Evolutionary conservation across 176 grass and related monocot genomes (phyloP).

Genomic region (Bothriochloa decipiens): DNA sequence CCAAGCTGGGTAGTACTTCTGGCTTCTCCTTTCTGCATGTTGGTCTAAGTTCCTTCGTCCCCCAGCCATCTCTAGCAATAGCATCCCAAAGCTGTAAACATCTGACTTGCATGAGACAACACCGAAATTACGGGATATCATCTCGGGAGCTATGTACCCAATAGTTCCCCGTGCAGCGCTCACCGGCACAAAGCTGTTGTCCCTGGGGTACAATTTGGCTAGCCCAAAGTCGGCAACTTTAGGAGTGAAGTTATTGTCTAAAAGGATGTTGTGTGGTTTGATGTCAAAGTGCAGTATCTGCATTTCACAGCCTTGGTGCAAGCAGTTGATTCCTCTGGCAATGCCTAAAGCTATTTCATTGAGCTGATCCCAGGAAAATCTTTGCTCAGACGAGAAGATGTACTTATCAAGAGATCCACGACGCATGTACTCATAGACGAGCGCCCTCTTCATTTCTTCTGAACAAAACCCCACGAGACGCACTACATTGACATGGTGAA

Average conservation of each 20-base stretch:
- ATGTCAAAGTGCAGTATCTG: conserved; percentile 78
- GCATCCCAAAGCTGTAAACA: conserved; percentile 62
- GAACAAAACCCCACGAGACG: conserved; percentile 47
- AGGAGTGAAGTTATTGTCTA: conserved; percentile 42
- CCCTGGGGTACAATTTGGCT: conserved; percentile 59
- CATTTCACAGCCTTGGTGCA: conserved; percentile 59
- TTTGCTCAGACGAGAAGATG: conserved; percentile 40
- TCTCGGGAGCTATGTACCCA: conserved; percentile 39
- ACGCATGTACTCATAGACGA: conserved; percentile 63
- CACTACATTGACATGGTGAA: conserved; percentile 38
- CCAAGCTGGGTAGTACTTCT: conserved; percentile 48
- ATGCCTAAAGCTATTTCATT: conserved; percentile 52
- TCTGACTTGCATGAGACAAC: conserved; percentile 53
- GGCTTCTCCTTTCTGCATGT: conserved; percentile 8
- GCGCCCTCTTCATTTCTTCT: conserved; percentile 49
- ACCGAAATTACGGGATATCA: conserved; percentile 44
- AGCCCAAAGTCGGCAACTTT: conserved; percentile 66
- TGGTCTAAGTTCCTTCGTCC: conserved; percentile 29
- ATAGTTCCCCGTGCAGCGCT: conserved; percentile 28
- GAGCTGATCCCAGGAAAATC: conserved; percentile 45
- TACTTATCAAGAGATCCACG: conserved; percentile 63
- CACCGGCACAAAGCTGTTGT: conserved; percentile 33
- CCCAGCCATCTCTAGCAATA: conserved; percentile 48
- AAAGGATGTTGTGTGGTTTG: conserved; percentile 62
- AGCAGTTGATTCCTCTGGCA: conserved; percentile 57